Conservation (phyloP, 805 yeast species). For the Kuraishia ogatae region DNA sequence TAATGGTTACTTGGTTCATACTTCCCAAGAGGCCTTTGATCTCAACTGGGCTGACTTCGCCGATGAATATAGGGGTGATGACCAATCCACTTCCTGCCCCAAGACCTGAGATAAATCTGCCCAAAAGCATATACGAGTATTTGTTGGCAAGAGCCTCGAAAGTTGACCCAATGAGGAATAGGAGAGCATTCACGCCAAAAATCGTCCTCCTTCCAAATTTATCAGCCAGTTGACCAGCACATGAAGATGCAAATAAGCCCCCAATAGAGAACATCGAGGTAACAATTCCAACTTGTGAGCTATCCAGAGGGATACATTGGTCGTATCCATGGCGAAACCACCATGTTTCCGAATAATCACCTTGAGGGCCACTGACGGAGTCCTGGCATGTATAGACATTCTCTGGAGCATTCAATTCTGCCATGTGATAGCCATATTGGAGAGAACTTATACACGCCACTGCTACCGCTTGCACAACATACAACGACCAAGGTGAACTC, state of each 20-base stretch:
- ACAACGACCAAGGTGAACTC: slow-evolving; percentile 15
- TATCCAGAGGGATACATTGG: slow-evolving; percentile 48
- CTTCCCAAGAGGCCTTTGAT: slow-evolving; percentile 77
- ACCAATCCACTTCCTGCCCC: slow-evolving; percentile 89
- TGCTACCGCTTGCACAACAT: slow-evolving; percentile 34
- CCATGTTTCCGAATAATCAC: slow-evolving; percentile 25
- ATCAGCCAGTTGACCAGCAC: slow-evolving; percentile 61
- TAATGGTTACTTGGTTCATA: slow-evolving; percentile 82
- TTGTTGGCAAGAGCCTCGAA: slow-evolving; percentile 43
- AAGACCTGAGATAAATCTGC: slow-evolving; percentile 73
- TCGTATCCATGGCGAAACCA: slow-evolving; percentile 25
- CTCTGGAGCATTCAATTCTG: slow-evolving; percentile 90
- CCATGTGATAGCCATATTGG: slow-evolving; percentile 92
- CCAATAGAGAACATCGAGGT: slow-evolving; percentile 81
- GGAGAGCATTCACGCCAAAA: slow-evolving; percentile 38
- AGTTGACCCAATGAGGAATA: slow-evolving; percentile 55
- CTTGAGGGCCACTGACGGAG: slow-evolving; percentile 9
- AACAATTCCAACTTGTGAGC: slow-evolving; percentile 56
- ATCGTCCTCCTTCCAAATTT: slow-evolving; percentile 53
- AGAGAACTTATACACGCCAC: slow-evolving; percentile 71
- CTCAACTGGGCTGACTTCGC: slow-evolving; percentile 66
- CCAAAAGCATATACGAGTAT: slow-evolving; percentile 39
- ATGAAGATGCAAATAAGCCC: slow-evolving; percentile 66
- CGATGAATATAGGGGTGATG: slow-evolving; percentile 72
- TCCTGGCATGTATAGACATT: slow-evolving; percentile 51